Evolutionary conservation across 2,329 filamentous ascomycete genomes (phyloP).

Genomic region (Cadophora malorum): DNA sequence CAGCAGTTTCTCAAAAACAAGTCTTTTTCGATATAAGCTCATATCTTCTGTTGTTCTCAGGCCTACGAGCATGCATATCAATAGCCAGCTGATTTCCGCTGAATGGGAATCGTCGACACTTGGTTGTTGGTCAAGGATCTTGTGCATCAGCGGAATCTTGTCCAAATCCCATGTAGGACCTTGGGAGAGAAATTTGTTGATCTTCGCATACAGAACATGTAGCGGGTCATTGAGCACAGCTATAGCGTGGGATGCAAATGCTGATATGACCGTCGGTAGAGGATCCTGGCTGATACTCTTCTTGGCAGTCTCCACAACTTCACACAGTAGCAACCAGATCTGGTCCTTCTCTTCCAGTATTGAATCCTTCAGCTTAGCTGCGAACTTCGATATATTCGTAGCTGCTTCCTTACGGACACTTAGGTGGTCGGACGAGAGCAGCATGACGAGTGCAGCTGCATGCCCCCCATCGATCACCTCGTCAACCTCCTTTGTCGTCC

Average conservation of each 20-base stretch:
- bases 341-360: slow-evolving; percentile 78
- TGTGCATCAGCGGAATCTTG: slow-evolving; percentile 73
- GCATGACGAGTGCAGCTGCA: slow-evolving; percentile 71
- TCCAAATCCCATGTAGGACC: slow-evolving; percentile 78
- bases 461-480: slow-evolving; percentile 81
- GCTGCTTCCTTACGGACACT: slow-evolving; percentile 82
- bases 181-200: slow-evolving; percentile 83
- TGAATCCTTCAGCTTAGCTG: slow-evolving; percentile 68
- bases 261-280: slow-evolving; percentile 75
- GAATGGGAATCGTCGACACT: slow-evolving; percentile 76
- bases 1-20: slow-evolving; percentile 78
- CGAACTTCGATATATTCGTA: slow-evolving; percentile 70
- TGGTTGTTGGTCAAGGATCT: slow-evolving; percentile 68
- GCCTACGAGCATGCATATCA: slow-evolving; percentile 73
- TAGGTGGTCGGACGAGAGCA: slow-evolving; percentile 75
- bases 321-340: slow-evolving; percentile 79
- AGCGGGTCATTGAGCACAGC: slow-evolving; percentile 76
- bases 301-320: slow-evolving; percentile 77
- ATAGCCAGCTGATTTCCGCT: slow-evolving; percentile 75
- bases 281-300: slow-evolving; percentile 59
- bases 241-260: slow-evolving; percentile 75
- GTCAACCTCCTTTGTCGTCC: slow-evolving; percentile 78
- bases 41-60: slow-evolving; percentile 66
- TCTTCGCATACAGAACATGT: slow-evolving; percentile 83
- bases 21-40: slow-evolving; percentile 63